phyloP scores from a whole-genome alignment of 176 grass and related monocot species.

The Poa annua region DNA sequence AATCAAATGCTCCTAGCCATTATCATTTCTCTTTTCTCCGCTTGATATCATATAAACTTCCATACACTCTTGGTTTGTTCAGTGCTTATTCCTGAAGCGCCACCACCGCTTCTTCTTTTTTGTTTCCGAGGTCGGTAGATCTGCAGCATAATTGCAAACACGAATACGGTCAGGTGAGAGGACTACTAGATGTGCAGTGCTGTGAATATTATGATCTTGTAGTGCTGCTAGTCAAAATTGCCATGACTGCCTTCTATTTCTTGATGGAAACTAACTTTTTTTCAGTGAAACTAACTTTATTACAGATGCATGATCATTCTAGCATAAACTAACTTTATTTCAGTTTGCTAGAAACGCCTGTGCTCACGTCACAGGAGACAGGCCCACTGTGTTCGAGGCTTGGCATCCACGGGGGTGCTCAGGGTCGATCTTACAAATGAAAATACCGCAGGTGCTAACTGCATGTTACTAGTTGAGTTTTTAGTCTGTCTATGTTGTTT shows the following conservation, averaged over 20 bases:
- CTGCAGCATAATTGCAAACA: slow-evolving; percentile 38
- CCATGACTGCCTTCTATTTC: background rate
- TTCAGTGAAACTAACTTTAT: background rate
- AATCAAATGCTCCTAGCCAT: background rate
- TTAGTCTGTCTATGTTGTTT: background rate
- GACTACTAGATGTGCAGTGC: background rate
- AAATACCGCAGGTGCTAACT: background rate
- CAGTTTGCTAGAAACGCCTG: too few species aligned
- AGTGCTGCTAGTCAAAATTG: background rate
- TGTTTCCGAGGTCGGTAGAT: slow-evolving; percentile 48
- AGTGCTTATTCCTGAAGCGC: slow-evolving; percentile 66
- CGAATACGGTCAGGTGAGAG: background rate
- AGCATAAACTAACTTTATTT: background rate
- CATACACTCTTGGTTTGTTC: background rate
- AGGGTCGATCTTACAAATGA: background rate
- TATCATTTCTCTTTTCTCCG: background rate
- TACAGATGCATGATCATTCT: background rate
- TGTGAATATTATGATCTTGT: background rate
- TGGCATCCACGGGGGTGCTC: background rate
- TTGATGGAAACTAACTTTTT: background rate
- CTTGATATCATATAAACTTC: background rate
- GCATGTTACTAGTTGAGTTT: background rate
- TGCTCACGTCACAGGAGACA: too few species aligned
- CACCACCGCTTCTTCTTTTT: slow-evolving; percentile 76
- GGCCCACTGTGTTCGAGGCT: too few species aligned